Evolutionary conservation across 352 stramenopile genomes (phyloP).

Genomic region (Pythium sp.): DNA sequence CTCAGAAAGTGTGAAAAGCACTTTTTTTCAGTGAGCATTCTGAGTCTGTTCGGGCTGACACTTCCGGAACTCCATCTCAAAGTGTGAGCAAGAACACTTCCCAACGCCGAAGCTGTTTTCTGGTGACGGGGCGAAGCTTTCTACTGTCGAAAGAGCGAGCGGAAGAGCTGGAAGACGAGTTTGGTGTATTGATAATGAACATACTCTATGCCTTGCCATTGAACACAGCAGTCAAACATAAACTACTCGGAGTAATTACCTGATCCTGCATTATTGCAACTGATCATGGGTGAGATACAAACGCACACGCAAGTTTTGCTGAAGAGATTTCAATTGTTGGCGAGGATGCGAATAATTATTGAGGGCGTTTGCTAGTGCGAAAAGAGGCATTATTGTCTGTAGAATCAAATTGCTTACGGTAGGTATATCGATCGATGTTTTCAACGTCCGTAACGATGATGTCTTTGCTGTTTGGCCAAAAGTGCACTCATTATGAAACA

Average conservation of each 20-base stretch:
- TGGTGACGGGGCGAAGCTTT: too few relatives aligned
- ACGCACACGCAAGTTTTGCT: background rate
- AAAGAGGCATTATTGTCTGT: background rate
- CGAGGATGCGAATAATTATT: background rate
- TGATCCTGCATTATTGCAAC: background rate
- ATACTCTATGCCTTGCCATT: too few relatives aligned
- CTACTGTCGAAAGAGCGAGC: background rate
- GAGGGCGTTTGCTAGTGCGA: background rate
- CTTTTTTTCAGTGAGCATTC: too few relatives aligned
- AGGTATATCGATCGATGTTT: background rate
- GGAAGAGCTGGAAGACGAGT: background rate
- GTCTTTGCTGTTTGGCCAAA: background rate
- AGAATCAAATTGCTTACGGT: background rate
- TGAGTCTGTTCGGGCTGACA: too few relatives aligned
- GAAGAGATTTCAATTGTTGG: background rate
- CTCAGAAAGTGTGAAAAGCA: too few relatives aligned
- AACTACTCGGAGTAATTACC: background rate
- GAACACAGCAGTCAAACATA: too few relatives aligned
- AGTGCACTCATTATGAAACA: background rate
- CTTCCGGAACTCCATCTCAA: too few relatives aligned
- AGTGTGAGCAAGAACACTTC: too few relatives aligned
- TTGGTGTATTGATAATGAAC: background rate
- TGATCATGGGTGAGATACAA: background rate
- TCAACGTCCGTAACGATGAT: background rate
- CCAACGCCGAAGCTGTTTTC: too few relatives aligned